Evolutionary conservation across 345 rosid genomes (phyloP).

Genomic region (Aethionema arabicum): DNA sequence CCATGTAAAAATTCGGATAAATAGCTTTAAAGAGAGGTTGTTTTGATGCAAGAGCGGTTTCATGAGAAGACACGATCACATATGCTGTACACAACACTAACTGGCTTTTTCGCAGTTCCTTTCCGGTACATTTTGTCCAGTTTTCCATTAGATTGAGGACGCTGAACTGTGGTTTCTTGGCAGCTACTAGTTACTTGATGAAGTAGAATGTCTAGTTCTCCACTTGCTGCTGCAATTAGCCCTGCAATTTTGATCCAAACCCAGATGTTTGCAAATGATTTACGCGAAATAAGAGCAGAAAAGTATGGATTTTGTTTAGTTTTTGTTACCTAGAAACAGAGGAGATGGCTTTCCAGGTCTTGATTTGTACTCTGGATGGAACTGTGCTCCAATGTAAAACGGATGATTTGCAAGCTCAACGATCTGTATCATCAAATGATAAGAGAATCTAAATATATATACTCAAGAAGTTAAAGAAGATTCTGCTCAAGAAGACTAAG

Average conservation of each 20-base stretch:
- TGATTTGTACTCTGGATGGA: constrained; percentile 95
- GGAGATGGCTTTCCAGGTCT: constrained; percentile 95
- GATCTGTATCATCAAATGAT: constrained; percentile 47
- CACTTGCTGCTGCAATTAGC: constrained; percentile 76
- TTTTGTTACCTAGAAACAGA: constrained; percentile 67
- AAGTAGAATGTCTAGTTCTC: constrained; percentile 54
- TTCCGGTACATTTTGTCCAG: constrained; percentile 42
- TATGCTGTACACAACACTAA: constrained; percentile 51
- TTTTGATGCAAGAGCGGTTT: constrained; percentile 24
- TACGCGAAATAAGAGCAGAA: neutral
- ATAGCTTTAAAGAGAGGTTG: constrained; percentile 26
- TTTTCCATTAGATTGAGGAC: constrained; percentile 43
- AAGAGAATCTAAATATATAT: constrained; percentile 20
- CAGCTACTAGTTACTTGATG: constrained; percentile 34
- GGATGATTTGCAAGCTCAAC: constrained; percentile 71
- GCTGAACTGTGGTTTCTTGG: constrained; percentile 41
- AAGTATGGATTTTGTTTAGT: neutral
- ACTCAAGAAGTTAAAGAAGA: constrained; percentile 3
- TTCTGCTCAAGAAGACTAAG: neutral
- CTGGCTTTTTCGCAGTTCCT: constrained; percentile 48
- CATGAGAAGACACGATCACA: constrained; percentile 64
- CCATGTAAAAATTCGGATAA: constrained; percentile 37
- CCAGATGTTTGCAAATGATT: neutral
- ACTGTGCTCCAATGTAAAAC: constrained; percentile 77
- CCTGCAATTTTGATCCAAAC: constrained; percentile 45